Evolutionary conservation across 805 yeast species (phyloP).

Genomic region (Ogataea zsoltii): DNA sequence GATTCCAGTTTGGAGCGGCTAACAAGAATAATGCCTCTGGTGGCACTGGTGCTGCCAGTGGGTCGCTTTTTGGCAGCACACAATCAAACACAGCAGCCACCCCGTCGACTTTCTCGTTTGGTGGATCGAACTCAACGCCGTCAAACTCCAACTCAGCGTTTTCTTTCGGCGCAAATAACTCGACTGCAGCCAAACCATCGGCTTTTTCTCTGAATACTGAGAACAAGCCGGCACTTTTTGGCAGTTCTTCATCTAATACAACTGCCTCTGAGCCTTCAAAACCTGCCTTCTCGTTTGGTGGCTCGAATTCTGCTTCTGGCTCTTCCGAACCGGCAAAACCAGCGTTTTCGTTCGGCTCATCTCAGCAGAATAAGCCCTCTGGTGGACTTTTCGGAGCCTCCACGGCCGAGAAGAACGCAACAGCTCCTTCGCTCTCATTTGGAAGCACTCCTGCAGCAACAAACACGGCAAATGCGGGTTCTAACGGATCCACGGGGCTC

Average conservation of each 20-base stretch:
- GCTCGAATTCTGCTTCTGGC: conserved; percentile 1
- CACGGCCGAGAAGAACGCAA: not conserved
- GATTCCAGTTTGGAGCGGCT: conserved; percentile 11
- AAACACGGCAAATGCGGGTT: too few species aligned
- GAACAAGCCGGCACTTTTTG: conserved; percentile 24
- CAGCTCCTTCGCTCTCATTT: not conserved
- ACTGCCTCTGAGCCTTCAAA: conserved; percentile 6
- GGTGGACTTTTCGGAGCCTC: not conserved
- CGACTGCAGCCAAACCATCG: conserved; percentile 12
- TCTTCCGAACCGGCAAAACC: conserved; percentile 2
- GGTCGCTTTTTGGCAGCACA: conserved; percentile 2
- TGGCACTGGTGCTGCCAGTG: not conserved
- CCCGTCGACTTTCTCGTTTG: conserved; percentile 12
- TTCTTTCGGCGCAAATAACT: conserved; percentile 1
- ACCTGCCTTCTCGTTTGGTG: conserved; percentile 12
- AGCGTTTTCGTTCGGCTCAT: conserved; percentile 4
- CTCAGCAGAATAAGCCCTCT: not conserved
- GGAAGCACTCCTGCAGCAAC: conserved; percentile 3
- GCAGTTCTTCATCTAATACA: conserved; percentile 13
- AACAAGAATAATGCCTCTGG: conserved; percentile 1
- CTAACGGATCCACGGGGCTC: not conserved
- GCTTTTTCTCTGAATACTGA: conserved; percentile 18
- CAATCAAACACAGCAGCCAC: not conserved
- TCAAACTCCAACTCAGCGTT: not conserved
- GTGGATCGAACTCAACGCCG: conserved; percentile 2